Evolutionary conservation across 1,284 basidiomycete species (phyloP), one percentile per base, ranked within the genome.

Genomic region (Ganoderma sp.): DNA sequence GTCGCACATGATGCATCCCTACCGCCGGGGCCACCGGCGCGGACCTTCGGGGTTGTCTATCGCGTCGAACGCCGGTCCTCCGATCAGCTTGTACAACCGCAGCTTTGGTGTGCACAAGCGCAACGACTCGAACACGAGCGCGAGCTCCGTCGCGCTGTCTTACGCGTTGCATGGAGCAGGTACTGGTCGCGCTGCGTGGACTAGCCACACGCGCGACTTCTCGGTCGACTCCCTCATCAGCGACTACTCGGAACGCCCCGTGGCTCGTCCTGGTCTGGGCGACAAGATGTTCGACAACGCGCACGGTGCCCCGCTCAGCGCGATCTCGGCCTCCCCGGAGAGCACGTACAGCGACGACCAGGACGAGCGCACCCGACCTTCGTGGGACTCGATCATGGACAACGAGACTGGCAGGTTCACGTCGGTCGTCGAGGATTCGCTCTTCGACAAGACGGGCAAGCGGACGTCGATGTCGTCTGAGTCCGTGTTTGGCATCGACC

Each of bases 201-300:
- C 85, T 7, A 83, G 83, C 52, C 92, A 90, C 73, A 83, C 82
- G 15, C 84, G 83, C n/a, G 86, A 90, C 19, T 75, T 78, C 25
- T 93, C 91, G 0, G 75, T 84, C 2, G 92, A 93, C 70, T 94
- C 92, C 0, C 77, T 86, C 43, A 79, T 84, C 73, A 94, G 92
- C 67, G 87, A 89, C 64, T 86, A 86, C 70, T 90, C 90, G 2
- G 83, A 81, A 2, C 79, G 82, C 70, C 83, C 85, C 12, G 77
- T 92, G 3, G 88, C 84, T 2, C 85, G 94, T 25, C 94, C 94
- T 2, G 92, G 90, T 2, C 79, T 96, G 2, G 93, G 94, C 0
- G 94, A 95, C 75, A 93, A 95, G 83, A 95, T 96, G 94, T 94
- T 96, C 74, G 88, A 91, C 39, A 82, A 80, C 8, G 89, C 90